A percentile compares a stretch with the other conserved stretches of the same genome.
Conservation (phyloP, 208 protist genomes). For the Tritrichomonas foetus region DNA sequence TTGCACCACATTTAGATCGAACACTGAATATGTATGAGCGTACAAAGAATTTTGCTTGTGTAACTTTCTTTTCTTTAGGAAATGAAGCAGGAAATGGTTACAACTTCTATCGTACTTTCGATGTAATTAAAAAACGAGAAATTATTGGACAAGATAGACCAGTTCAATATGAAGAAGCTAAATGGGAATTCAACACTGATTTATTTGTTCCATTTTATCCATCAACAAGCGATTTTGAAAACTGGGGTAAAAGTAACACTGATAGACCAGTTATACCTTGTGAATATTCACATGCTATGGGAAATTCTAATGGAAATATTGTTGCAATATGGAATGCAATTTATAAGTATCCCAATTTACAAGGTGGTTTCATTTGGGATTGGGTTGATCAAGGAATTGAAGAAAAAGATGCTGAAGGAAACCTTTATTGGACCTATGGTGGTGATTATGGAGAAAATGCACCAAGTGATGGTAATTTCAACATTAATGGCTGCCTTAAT, state of each 20-base stretch:
- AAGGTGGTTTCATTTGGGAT: conserved; percentile 57
- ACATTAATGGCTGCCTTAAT: conserved; percentile 57
- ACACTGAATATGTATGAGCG: conserved; percentile 45
- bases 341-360: conserved; percentile 16
- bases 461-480: conserved; percentile 49
- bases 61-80: conserved; percentile 60
- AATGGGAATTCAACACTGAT: conserved; percentile 43
- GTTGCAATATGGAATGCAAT: conserved; percentile 51
- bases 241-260: conserved; percentile 8
- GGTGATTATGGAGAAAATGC: conserved; percentile 51
- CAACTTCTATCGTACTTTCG: not conserved
- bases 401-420: not conserved
- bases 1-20: conserved; percentile 43
- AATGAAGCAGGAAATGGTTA: conserved; percentile 57
- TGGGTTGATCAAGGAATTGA: conserved; percentile 58
- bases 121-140: not conserved
- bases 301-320: conserved; percentile 55
- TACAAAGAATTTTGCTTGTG: conserved; percentile 50
- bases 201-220: conserved; percentile 54
- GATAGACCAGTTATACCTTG: conserved; percentile 56
- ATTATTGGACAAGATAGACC: conserved; percentile 44
- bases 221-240: not conserved
- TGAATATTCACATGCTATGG: conserved; percentile 61
- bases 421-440: conserved; percentile 53
- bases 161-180: conserved; percentile 53